phyloP scores from a whole-genome alignment of 1,139 yeast genomes.

The Lipomyces yarrowii region DNA sequence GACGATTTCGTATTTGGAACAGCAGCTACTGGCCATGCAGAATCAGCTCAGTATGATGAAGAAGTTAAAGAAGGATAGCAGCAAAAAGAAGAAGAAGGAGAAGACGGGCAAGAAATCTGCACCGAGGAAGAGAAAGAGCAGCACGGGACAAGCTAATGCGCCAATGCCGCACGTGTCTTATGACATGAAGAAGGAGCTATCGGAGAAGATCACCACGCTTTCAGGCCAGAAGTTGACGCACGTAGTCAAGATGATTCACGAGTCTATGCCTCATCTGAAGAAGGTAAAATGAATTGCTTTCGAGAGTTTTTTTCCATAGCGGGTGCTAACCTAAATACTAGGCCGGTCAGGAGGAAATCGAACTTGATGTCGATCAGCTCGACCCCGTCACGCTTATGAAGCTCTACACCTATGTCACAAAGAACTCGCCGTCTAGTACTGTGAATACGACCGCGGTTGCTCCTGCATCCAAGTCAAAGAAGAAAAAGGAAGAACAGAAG shows the following conservation, averaged over 20 bases:
- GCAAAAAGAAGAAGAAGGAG: slow-evolving; percentile 35
- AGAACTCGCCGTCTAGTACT: slow-evolving; percentile 44
- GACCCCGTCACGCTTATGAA: slow-evolving; percentile 83
- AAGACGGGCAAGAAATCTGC: slow-evolving; percentile 32
- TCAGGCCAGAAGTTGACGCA: slow-evolving; percentile 82
- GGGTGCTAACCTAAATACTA: slow-evolving; percentile 33
- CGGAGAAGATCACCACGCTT: slow-evolving; percentile 75
- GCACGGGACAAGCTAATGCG: slow-evolving; percentile 23
- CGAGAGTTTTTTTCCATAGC: neutral
- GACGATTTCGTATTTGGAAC: slow-evolving; percentile 86
- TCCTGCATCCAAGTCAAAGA: slow-evolving; percentile 43
- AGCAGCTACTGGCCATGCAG: slow-evolving; percentile 83
- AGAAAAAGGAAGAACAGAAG: slow-evolving; percentile 50
- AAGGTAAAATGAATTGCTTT: slow-evolving; percentile 34
- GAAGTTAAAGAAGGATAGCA: slow-evolving; percentile 54
- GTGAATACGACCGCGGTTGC: slow-evolving; percentile 23
- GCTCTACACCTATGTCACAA: slow-evolving; percentile 77
- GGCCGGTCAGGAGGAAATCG: slow-evolving; percentile 79
- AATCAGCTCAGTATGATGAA: slow-evolving; percentile 81
- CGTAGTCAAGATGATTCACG: slow-evolving; percentile 83
- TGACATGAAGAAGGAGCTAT: slow-evolving; percentile 94
- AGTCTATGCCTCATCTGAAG: slow-evolving; percentile 72
- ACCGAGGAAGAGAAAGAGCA: slow-evolving; percentile 32
- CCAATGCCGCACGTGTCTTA: slow-evolving; percentile 55
- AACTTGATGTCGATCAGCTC: slow-evolving; percentile 91